Percentiles rank a stretch among this genome's conserved stretches.
These are phyloP conservation scores for Xylariaceae sp. DNA, from an alignment of 2,329 filamentous ascomycete species.

Conservation along the genomic window DNA sequence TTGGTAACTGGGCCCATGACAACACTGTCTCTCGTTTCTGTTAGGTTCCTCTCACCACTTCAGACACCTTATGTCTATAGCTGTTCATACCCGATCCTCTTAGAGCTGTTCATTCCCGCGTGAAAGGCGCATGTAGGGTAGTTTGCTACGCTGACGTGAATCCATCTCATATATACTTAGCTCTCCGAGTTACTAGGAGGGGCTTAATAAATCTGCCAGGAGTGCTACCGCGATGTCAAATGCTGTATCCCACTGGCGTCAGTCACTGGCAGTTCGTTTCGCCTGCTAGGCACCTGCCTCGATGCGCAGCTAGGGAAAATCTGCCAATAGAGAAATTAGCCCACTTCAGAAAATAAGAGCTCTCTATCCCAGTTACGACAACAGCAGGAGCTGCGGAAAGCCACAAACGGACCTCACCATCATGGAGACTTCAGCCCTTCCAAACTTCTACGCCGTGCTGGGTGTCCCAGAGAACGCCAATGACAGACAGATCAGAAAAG, in stretches of 20 bases:
- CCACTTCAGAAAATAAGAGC: not conserved
- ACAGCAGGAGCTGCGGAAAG: too few species aligned
- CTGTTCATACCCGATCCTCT: not conserved
- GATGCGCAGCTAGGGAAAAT: too few species aligned
- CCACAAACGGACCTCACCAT: not conserved
- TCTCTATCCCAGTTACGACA: not conserved
- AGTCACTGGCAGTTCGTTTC: too few species aligned
- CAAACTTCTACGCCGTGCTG: not conserved
- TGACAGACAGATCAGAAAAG: not conserved
- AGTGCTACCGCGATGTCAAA: too few species aligned
- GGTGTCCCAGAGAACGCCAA: not conserved
- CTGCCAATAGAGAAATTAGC: not conserved
- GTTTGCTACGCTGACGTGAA: not conserved
- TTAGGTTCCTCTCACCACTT: not conserved
- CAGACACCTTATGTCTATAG: not conserved
- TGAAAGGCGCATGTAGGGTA: not conserved
- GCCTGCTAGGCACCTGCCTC: too few species aligned
- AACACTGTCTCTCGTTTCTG: not conserved
- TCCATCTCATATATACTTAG: not conserved
- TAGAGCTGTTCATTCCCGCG: not conserved
- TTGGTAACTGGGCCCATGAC: not conserved
- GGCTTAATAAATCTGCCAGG: too few species aligned
- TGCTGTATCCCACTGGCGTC: too few species aligned
- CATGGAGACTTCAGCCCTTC: too few species aligned
- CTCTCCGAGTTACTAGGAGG: not conserved